Evolutionary conservation across 176 grass and related monocot genomes (phyloP).

Genomic region (Tillandsia fasciculata): DNA sequence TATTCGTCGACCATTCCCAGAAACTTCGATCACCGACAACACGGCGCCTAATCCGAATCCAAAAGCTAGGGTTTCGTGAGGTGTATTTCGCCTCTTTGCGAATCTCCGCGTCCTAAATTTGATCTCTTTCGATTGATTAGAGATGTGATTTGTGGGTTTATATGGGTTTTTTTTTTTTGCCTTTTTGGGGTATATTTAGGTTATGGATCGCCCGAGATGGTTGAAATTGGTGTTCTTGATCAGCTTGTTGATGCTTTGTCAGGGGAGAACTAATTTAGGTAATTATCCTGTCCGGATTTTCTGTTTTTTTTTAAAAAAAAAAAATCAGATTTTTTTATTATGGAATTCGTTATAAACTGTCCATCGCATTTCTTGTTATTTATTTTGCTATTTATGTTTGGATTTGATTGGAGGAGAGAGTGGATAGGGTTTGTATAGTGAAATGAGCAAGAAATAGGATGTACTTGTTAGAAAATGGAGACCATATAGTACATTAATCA

Average conservation of each 20-base stretch:
- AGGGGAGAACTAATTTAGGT: slow-evolving; percentile 36
- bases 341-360: not conserved
- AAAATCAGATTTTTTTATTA: not conserved
- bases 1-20: not conserved
- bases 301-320: not conserved
- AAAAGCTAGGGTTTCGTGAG: too few relatives aligned
- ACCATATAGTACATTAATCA: too few relatives aligned
- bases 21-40: too few relatives aligned
- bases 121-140: not conserved
- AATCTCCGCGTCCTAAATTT: too few relatives aligned
- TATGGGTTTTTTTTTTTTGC: not conserved
- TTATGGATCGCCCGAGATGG: slow-evolving; percentile 35
- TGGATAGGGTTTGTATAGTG: too few relatives aligned
- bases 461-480: too few relatives aligned
- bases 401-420: too few relatives aligned
- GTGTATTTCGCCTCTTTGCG: too few relatives aligned
- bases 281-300: not conserved
- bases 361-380: too few relatives aligned
- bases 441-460: too few relatives aligned
- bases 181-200: not conserved
- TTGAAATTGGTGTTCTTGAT: slow-evolving; percentile 30
- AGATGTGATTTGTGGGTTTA: not conserved
- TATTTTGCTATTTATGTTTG: too few relatives aligned
- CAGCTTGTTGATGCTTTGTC: slow-evolving; percentile 34
- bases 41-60: too few relatives aligned